Base-by-base conservation (phyloP, 352 stramenopile genomes). In the Pythium angustatum region DNA sequence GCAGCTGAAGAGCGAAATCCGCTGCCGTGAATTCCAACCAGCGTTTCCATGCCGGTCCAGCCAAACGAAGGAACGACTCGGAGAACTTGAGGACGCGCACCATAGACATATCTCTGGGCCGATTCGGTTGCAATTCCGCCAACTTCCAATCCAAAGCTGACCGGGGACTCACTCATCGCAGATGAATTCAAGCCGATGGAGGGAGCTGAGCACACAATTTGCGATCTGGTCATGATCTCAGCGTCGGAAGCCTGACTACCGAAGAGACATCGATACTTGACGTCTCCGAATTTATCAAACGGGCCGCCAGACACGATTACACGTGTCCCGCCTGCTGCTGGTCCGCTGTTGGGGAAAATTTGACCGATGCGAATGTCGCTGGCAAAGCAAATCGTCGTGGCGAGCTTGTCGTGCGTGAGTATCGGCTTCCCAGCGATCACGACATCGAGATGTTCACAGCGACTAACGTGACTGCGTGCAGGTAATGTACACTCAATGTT, bases 1-100 rank as follows among this genome's bases (percentile, higher is more conserved):
- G 64, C 65, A 17, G 66, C 26, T 28, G 64, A 66, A n/a, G 36
- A 55, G 34, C 79, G 24, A 15, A 88, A 88, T 14, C 77, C 69
- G 6, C 60, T 51, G 4, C 79, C 79, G 1, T 44, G 50, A 22
- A 88, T 64, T 31, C 60, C 22, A 14, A 83, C 34, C 19, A 51
- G 17, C 48, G 78, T 76, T 8, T 71, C 53, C 2, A 69, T 71
- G 9, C 54, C 43, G 30, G 76, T 67, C 5, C 77, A 86, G 3
- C 75, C 73, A 33, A 41, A 53, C 12, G 10, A 30, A 15, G 79
- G 77, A 33, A 11, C 8, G 9, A 65, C 24, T 10, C n/a, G 14
- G n/a, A 43, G 28, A 9, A 65, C 48, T 31, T 30, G 33, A 3
- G 58, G 58, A 9, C 24, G 21, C 27, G 34, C 24, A 26, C 14